These are phyloP conservation scores for Rhododendron molle DNA, from an alignment of 148 eudicot genomes.

Conservation along the genomic window DNA sequence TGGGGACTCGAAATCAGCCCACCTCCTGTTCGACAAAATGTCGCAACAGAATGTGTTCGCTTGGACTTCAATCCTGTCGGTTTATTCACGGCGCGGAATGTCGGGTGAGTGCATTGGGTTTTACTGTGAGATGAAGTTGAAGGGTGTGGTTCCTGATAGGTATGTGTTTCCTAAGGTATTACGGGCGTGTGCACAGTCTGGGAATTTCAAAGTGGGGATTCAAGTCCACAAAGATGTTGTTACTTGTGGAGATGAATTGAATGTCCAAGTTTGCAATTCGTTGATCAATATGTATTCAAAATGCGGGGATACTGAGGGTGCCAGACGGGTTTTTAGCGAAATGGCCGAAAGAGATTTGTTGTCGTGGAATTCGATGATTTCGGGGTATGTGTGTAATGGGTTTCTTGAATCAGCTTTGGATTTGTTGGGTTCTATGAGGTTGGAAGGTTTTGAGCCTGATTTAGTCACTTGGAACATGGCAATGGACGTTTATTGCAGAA, in stretches of 20 bases:
- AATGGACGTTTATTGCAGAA: slow-evolving; percentile 58
- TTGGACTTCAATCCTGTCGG: slow-evolving; percentile 46
- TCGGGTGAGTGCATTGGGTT: slow-evolving; percentile 19
- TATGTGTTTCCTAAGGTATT: slow-evolving; percentile 49
- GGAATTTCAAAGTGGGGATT: slow-evolving; percentile 16
- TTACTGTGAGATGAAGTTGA: slow-evolving; percentile 33
- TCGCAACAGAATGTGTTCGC: slow-evolving; percentile 44
- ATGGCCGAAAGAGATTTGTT: slow-evolving; percentile 37
- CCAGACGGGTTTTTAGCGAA: slow-evolving; percentile 30
- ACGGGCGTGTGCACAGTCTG: slow-evolving; percentile 33
- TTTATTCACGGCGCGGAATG: slow-evolving; percentile 29
- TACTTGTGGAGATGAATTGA: slow-evolving; percentile 32
- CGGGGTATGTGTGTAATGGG: slow-evolving; percentile 39
- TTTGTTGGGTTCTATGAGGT: slow-evolving; percentile 28
- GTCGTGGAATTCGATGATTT: slow-evolving; percentile 52
- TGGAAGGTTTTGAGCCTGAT: slow-evolving; percentile 39
- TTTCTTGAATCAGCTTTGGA: slow-evolving; percentile 29
- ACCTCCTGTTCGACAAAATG: slow-evolving; percentile 40
- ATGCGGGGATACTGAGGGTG: slow-evolving; percentile 29
- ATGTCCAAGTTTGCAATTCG: slow-evolving; percentile 33
- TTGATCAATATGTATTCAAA: slow-evolving; percentile 59
- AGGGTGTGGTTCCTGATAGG: slow-evolving; percentile 33
- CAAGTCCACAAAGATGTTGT: slow-evolving; percentile 49
- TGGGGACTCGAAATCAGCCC: slow-evolving; percentile 29
- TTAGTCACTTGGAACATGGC: slow-evolving; percentile 40